Base-by-base conservation (phyloP, 164 flowering plant genomes). In the Akebia trifoliata region DNA sequence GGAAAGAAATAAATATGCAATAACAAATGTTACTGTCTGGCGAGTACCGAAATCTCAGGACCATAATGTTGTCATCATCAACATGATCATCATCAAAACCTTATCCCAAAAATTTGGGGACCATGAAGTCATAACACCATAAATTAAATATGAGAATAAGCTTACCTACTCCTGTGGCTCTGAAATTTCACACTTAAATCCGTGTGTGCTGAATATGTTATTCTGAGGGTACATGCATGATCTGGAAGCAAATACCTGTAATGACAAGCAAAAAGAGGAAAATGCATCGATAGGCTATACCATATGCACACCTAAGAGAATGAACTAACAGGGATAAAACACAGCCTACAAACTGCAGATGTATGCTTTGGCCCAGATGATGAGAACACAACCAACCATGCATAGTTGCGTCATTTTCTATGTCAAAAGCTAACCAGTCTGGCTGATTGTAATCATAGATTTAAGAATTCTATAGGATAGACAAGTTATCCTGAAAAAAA, bases 171-270 rank as follows among this genome's bases (percentile, higher is more conserved):
- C 22, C 98, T 75, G 59, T 89, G 97, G 64, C 85, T 78, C 76
- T 92, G 98, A 59, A 92, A 92, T 69, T 92, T 92, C 24, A 92
- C 94, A 75, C 77, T 92, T 71, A 92, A 65, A 70, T 92, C 98
- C 14, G 86, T 83, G 52, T 93, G 96, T 7, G 87, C 98, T 72
- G 98, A 93, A 76, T 72, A 93, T 8, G 91, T 82, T 24, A 93
- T 93, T 73, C 62, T 78, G 26, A 93, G 85, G 24, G 74, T 36
- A 68, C 97, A 93, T 15, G 79, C 45, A 64, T 76, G 72, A 44
- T 89, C 97, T 18, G 87, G 86, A 76, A 93, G 92, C 70, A 93
- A 63, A 67, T 93, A 93, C 28, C 98, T 93, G 72, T 22, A 61
- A 32, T n/a, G 4, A 42, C 4, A 24, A 10, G 28, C 8, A 2